A percentile compares a stretch with the other conserved stretches of the same genome.
Evolutionary conservation across 768 basidiomycete genomes (phyloP).

Genomic region (Phaeotremella fagi): DNA sequence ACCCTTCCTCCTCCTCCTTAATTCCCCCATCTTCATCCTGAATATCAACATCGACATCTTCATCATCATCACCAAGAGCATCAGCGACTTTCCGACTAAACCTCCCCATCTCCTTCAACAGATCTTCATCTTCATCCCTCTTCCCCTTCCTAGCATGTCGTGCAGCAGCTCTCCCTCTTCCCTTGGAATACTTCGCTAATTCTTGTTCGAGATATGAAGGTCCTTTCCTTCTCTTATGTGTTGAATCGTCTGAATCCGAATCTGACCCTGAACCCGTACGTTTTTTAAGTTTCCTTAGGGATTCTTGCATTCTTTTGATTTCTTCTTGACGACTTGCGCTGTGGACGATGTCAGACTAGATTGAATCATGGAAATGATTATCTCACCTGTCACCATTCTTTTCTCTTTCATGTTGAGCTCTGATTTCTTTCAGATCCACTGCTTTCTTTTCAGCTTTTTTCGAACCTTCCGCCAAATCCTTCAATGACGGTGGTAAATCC

Average conservation of each 20-base stretch:
- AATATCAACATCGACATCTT: conserved; percentile 11
- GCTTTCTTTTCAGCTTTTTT: conserved; percentile 30
- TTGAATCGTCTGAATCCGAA: conserved; percentile 58
- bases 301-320: conserved; percentile 65
- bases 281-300: conserved; percentile 71
- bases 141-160: conserved; percentile 61
- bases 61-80: conserved; percentile 14
- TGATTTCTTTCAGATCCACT: conserved; percentile 61
- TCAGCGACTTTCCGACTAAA: conserved; percentile 36
- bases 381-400: conserved; percentile 61
- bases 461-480: conserved; percentile 8
- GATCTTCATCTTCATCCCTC: conserved; percentile 45
- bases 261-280: conserved; percentile 54
- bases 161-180: conserved; percentile 56
- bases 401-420: conserved; percentile 70
- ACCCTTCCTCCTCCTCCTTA: conserved; percentile 13
- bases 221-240: conserved; percentile 54
- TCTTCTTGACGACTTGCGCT: conserved; percentile 57
- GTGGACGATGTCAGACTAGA: neutral
- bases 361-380: neutral
- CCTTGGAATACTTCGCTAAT: conserved; percentile 70
- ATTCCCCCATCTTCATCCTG: conserved; percentile 1
- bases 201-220: conserved; percentile 76
- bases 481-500: conserved; percentile 3
- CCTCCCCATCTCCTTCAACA: conserved; percentile 36